Evolutionary conservation across 345 rosid species (phyloP), one percentile per base, ranked within the genome.

Genomic region (Iberis pinnata): DNA sequence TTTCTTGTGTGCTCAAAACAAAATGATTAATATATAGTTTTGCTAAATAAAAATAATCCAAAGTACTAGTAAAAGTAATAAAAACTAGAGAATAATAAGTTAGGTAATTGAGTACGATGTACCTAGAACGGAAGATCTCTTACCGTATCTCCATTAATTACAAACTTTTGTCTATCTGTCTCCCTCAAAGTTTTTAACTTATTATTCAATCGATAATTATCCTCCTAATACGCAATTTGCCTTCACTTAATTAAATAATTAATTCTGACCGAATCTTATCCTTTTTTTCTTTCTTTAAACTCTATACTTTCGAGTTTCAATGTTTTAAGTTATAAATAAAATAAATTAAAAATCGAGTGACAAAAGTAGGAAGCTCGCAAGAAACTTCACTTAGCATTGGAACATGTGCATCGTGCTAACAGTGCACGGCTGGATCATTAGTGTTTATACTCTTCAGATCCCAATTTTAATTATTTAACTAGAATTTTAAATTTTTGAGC

Each of bases 31-130:
- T n/a, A n/a, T n/a, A n/a, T n/a, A n/a, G n/a, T n/a, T n/a, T n/a
- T n/a, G n/a, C n/a, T n/a, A n/a, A n/a, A n/a, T n/a, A n/a, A n/a
- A n/a, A n/a, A n/a, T n/a, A n/a, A n/a, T n/a, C n/a, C n/a, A n/a
- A n/a, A n/a, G n/a, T n/a, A n/a, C n/a, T n/a, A n/a, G n/a, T n/a
- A n/a, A n/a, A n/a, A n/a, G n/a, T n/a, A 22, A 22, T 2, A 22
- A 6, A 18, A 55, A 29, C 1, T 29, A 64, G 56, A 40, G 51
- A 55, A 50, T 22, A 55, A 50, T 22, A 44, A n/a, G 73, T 53
- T 68, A 20, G 74, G 37, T 32, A 7, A 32, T n/a, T 32, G n/a
- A 77, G 83, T 75, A 80, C 81, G 73, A 63, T 67, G 89, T 76
- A 80, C 78, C 67, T 60, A 75, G 56, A 78, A 67, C 73, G 49